Percentiles rank a stretch among this genome's conserved stretches.
Conservation (phyloP, 75 land plant genomes). For the Cupressus sempervirens region DNA sequence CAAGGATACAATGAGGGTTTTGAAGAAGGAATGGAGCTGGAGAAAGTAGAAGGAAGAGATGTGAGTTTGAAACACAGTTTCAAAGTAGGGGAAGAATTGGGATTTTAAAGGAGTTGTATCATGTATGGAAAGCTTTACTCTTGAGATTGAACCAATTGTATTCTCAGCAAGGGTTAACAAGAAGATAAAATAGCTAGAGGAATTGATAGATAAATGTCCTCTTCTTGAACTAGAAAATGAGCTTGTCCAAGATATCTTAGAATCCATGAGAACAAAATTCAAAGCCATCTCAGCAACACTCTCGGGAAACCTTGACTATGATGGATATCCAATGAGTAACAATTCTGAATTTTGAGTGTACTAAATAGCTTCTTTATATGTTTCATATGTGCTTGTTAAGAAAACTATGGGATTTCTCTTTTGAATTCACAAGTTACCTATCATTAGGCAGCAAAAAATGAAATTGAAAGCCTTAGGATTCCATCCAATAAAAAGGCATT, state of each 20-base stretch:
- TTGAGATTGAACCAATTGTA: slow-evolving; percentile 35
- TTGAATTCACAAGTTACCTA: too few species aligned
- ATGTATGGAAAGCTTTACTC: slow-evolving; percentile 63
- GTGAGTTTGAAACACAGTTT: slow-evolving; percentile 75
- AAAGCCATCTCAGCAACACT: slow-evolving; percentile 48
- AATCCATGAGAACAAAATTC: slow-evolving; percentile 62
- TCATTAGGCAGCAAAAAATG: too few species aligned
- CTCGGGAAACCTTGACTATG: slow-evolving; percentile 58
- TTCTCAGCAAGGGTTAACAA: slow-evolving; percentile 60
- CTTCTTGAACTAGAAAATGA: slow-evolving; percentile 71
- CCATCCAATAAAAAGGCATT: too few species aligned
- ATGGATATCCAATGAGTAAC: slow-evolving; percentile 41
- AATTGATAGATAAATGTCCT: slow-evolving; percentile 49
- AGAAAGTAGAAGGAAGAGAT: slow-evolving; percentile 64
- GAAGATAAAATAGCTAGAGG: slow-evolving; percentile 46
- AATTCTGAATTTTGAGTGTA: slow-evolving; percentile 1
- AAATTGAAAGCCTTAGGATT: too few species aligned
- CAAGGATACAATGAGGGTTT: slow-evolving; percentile 67
- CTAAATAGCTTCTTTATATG: neutral
- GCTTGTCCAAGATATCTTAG: slow-evolving; percentile 57
- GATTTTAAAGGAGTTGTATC: slow-evolving; percentile 72
- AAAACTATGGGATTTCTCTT: neutral
- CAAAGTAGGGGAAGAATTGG: slow-evolving; percentile 77
- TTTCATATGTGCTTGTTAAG: neutral
- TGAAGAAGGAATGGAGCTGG: slow-evolving; percentile 39